Evolutionary conservation across 805 yeast species (phyloP).

Genomic region (Debaryomyces prosopidis): DNA sequence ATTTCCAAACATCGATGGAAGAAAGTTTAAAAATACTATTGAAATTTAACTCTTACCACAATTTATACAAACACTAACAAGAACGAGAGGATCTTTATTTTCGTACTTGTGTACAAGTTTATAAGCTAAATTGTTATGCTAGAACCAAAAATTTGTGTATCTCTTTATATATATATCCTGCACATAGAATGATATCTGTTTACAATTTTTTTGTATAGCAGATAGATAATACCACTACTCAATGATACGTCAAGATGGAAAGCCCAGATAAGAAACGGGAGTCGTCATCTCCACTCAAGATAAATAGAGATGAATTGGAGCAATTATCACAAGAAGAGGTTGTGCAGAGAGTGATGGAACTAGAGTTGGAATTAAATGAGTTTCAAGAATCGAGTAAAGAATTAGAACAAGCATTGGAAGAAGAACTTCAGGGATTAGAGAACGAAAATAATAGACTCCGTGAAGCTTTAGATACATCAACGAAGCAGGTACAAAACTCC

Average conservation of each 20-base stretch:
- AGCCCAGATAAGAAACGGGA: neutral
- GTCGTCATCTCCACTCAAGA: neutral
- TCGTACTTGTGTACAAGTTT: too few relatives aligned
- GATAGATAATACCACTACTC: too few relatives aligned
- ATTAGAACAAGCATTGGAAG: slow-evolving; percentile 45
- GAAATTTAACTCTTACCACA: too few relatives aligned
- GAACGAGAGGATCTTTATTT: too few relatives aligned
- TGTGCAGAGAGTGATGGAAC: slow-evolving; percentile 29
- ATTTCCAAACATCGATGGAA: too few relatives aligned
- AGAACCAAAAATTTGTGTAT: too few relatives aligned
- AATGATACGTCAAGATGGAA: neutral
- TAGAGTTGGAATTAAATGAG: slow-evolving; percentile 39
- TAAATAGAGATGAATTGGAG: slow-evolving; percentile 3
- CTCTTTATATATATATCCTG: too few relatives aligned
- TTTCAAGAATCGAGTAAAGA: slow-evolving; percentile 47
- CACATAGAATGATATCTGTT: too few relatives aligned
- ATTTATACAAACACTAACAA: too few relatives aligned
- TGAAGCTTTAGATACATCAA: slow-evolving; percentile 15
- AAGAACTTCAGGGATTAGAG: slow-evolving; percentile 40
- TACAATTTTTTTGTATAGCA: too few relatives aligned
- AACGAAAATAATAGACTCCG: slow-evolving; percentile 18
- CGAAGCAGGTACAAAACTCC: slow-evolving; percentile 17
- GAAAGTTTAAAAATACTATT: too few relatives aligned
- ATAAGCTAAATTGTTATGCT: too few relatives aligned
- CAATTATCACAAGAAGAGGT: slow-evolving; percentile 18